Evolutionary conservation across 164 flowering plant species (phyloP).

Genomic region (Kingdonia uniflora): DNA sequence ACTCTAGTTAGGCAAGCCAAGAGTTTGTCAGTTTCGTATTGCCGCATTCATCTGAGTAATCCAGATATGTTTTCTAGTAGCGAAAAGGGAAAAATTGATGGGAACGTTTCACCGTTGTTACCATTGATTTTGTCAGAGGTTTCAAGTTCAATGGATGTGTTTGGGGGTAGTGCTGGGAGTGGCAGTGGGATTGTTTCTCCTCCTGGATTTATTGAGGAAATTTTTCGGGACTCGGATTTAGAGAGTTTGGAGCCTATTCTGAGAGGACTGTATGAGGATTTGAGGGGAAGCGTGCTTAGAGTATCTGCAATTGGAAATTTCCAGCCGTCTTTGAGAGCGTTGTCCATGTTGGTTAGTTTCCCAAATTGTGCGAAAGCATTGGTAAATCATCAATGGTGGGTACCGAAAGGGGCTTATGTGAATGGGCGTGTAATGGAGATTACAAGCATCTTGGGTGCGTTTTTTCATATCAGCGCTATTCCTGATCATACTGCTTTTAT

Average conservation of each 20-base stretch:
- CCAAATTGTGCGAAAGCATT: no score
- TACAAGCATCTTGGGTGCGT: slow-evolving; percentile 92
- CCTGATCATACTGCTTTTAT: slow-evolving; percentile 73
- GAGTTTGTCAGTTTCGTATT: slow-evolving; percentile 59
- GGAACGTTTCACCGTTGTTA: slow-evolving; percentile 42
- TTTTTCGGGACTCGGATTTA: slow-evolving; percentile 65
- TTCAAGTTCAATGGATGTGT: slow-evolving; percentile 38
- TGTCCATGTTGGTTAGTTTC: slow-evolving; percentile 55
- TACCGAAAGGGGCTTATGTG: slow-evolving; percentile 52
- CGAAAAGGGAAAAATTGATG: no score
- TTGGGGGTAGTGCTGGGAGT: slow-evolving; percentile 28
- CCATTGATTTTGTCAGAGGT: slow-evolving; percentile 58
- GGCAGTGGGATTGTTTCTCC: slow-evolving; percentile 29
- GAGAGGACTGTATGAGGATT: slow-evolving; percentile 67
- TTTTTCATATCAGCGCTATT: slow-evolving; percentile 90
- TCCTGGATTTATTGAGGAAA: slow-evolving; percentile 83
- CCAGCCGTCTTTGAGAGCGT: slow-evolving; percentile 78
- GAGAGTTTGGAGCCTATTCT: slow-evolving; percentile 71
- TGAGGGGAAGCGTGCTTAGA: slow-evolving; percentile 67
- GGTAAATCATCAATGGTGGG: slow-evolving; percentile 87
- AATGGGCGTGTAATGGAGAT: slow-evolving; percentile 90
- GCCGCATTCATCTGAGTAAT: slow-evolving; percentile 67
- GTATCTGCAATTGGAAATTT: slow-evolving; percentile 87
- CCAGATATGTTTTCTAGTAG: slow-evolving; percentile 55
- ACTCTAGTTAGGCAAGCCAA: slow-evolving; percentile 45